Conservation (phyloP, 2,329 filamentous ascomycete species). For the Aspergillus flavus region DNA sequence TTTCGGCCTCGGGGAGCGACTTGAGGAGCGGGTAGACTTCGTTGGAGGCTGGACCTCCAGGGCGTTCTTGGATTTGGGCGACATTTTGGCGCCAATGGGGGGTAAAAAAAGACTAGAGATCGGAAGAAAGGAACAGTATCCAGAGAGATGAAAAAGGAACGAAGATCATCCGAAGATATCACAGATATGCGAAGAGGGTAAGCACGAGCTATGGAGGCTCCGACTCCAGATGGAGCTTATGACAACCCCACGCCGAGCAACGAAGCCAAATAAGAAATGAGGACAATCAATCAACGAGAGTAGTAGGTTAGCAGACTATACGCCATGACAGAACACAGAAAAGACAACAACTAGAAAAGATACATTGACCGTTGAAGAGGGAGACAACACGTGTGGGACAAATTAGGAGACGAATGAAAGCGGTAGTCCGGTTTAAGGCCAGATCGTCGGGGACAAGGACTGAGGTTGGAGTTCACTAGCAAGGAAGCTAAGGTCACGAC, state of each 20-base stretch:
- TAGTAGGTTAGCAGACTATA: conserved; percentile 33
- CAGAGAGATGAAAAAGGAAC: conserved; percentile 11
- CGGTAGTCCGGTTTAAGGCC: conserved; percentile 35
- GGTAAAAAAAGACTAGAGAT: conserved; percentile 14
- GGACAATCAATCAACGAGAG: conserved; percentile 38
- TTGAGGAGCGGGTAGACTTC: conserved; percentile 38
- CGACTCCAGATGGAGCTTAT: conserved; percentile 20
- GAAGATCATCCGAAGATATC: conserved; percentile 12
- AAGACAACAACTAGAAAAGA: conserved; percentile 23
- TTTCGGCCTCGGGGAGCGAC: conserved; percentile 44
- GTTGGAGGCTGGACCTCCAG: conserved; percentile 40
- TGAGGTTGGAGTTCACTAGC: neutral
- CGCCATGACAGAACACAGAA: conserved; percentile 37
- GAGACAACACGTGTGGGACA: conserved; percentile 29
- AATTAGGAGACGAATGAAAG: conserved; percentile 35
- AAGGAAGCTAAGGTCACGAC: neutral
- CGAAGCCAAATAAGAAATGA: conserved; percentile 12
- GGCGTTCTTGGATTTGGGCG: conserved; percentile 36
- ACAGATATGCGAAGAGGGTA: conserved; percentile 8
- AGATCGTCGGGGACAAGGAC: conserved; percentile 33
- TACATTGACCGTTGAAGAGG: conserved; percentile 11
- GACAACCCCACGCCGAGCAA: conserved; percentile 14
- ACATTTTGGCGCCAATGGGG: conserved; percentile 26
- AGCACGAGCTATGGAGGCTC: conserved; percentile 19
- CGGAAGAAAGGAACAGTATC: conserved; percentile 16